Evolutionary conservation across 371 early-diverging fungal genomes (phyloP).

Genomic region (Apophysomyces variabilis): DNA sequence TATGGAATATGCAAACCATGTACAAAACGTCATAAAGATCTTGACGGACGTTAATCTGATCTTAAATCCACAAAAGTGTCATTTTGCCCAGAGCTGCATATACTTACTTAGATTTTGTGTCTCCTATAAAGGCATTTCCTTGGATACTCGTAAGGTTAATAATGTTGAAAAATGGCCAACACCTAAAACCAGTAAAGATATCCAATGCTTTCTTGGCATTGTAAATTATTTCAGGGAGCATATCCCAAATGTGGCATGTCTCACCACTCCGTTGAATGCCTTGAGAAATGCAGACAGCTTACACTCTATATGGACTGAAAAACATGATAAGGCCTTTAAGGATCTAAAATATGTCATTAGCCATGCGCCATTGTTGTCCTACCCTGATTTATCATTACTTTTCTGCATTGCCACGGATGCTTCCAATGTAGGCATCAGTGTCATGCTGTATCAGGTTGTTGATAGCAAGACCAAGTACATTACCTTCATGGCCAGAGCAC

Average conservation of each 20-base stretch:
- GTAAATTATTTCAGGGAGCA: constrained; percentile 31
- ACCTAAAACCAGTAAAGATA: constrained; percentile 16
- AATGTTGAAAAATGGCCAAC: constrained; percentile 20
- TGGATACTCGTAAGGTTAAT: constrained; percentile 18
- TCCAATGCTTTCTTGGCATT: constrained; percentile 22
- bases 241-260: too few relatives aligned
- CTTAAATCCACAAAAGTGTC: constrained; percentile 24
- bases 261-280: too few relatives aligned
- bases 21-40: constrained; percentile 7
- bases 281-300: too few relatives aligned
- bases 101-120: constrained; percentile 20
- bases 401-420: constrained; percentile 44
- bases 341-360: constrained; percentile 7
- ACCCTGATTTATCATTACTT: constrained; percentile 23
- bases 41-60: constrained; percentile 18
- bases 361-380: background rate
- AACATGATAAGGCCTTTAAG: background rate
- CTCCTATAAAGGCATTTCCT: constrained; percentile 14
- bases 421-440: constrained; percentile 38
- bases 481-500: constrained; percentile 13
- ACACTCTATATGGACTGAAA: too few relatives aligned
- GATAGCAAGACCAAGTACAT: constrained; percentile 15
- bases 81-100: constrained; percentile 14
- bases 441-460: constrained; percentile 24
- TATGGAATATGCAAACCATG: constrained; percentile 10